Evolutionary conservation across 2,329 filamentous ascomycete genomes (phyloP), one percentile per base, ranked within the genome.

Genomic region (Talaromyces sp.): DNA sequence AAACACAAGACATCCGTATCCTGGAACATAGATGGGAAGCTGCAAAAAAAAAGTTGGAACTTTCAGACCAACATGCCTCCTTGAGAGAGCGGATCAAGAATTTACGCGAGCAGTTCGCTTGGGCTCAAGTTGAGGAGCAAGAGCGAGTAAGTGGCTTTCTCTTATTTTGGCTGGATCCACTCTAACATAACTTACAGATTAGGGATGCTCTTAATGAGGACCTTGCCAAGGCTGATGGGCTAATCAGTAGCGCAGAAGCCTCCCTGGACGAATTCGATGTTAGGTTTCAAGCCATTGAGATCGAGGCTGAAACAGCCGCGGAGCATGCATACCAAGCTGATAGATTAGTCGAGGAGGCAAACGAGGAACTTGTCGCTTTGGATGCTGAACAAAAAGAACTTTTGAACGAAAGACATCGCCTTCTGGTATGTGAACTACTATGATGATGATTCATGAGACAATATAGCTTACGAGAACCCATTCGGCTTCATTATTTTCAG

Each of bases 101-200:
- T 20, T 77, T 89, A 40, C 75, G 80, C 39, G 79, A 82, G 16
- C 88, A 95, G 73, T 78, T 90, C 57, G 86, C 88, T n/a, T 99
- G 94, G 94, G 83, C 86, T 20, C 90, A 95, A 66, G 91, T 97
- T 1, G 83, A 86, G 44, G 86, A 90, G 51, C 82, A 89, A 69
- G 93, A 97, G 71, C 75, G 71, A 32, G 76, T 77, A 45, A 55
- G 65, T 44, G 29, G 43, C 9, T 10, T 16, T 29, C 35, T 19
- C 16, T 27, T 3, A n/a, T 43, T n/a, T 41, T 7, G 47, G 8
- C 44, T 51, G 16, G 24, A 17, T 32, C 19, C 47, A 47, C 35
- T 17, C 54, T 63, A 40, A 64, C 43, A 40, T 49, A n/a, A 3
- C 32, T 14, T 29, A 8, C 51, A 75, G 66, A 63, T 65, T 29